Base-by-base conservation (phyloP, 2,329 filamentous ascomycete species). In the Ceratocystis albifundus region DNA sequence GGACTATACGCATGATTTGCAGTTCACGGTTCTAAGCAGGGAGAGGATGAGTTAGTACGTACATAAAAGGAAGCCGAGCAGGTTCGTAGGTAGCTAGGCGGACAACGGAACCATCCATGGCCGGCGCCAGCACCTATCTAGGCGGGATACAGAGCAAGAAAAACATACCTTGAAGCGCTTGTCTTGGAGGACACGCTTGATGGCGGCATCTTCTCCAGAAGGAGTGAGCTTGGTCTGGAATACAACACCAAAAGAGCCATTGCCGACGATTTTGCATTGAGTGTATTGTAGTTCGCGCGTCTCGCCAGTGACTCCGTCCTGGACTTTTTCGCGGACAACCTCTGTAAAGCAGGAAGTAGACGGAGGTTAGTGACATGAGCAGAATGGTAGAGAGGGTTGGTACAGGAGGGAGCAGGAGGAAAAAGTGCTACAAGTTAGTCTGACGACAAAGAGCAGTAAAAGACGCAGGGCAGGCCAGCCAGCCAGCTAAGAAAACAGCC, bases 1-100 rank as follows among this genome's bases (percentile, higher is more conserved):
- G 87, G 73, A 99, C 94, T 75, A 99, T 99, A 75, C 94, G 89
- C 94, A 99, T 99, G 76, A 99, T 99, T 77, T 99, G 94, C 72
- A 99, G 84, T 77, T 99, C 94, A 78, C 94, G 91, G 76, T 99
- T 99, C 94, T 99, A 75, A 46, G 53, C 1, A 7, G 15, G 32
- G 4, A 12, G 45, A 32, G n/a, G 44, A 61, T 20, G 61, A 46
- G 63, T 67, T 64, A 61, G 64, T 20, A 61, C 22, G 6, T 12
- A 32, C 15, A 30, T 50, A n/a, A 20, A 20, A 36, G 46, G 46
- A 50, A 22, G 46, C n/a, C 7, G 17, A 50, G 2, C 10, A 41
- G 8, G 36, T 12, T 10, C 8, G 36, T 41, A 41, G 36, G 10
- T 4, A 12, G 36, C 36, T 12, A 8, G 46, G 4, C 45, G 8